Conservation (phyloP, 345 rosid genomes). For the Arabidopsis thaliana region DNA sequence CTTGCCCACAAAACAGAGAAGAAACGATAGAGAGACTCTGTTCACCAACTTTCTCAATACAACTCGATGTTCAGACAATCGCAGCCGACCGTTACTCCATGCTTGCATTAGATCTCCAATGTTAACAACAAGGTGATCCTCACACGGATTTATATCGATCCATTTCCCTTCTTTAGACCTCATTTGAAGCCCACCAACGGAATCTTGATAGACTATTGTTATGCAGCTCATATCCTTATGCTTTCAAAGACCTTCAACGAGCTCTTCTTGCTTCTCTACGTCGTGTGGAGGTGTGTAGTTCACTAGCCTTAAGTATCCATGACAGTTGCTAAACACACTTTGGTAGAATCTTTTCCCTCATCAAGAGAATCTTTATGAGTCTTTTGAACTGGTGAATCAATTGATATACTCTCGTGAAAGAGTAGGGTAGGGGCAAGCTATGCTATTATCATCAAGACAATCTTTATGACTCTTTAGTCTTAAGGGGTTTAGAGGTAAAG, state of each 20-base stretch:
- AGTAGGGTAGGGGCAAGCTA: no score
- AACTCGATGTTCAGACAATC: constrained; percentile 79
- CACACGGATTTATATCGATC: constrained; percentile 56
- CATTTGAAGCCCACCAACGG: constrained; percentile 74
- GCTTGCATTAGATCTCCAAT: constrained; percentile 82
- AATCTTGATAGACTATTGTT: constrained; percentile 74
- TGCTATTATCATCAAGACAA: constrained; percentile 39
- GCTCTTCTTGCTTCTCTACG: constrained; percentile 49
- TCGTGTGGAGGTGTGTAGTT: constrained; percentile 62
- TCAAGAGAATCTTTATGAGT: constrained; percentile 55
- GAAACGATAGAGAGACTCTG: constrained; percentile 68
- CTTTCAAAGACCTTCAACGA: constrained; percentile 77
- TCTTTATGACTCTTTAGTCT: neutral
- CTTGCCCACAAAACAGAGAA: constrained; percentile 73
- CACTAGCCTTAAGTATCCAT: constrained; percentile 69
- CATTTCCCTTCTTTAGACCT: constrained; percentile 66
- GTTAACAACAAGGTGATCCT: constrained; percentile 63
- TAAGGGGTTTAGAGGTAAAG: constrained; percentile 16
- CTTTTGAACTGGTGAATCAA: constrained; percentile 25
- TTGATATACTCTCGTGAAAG: no score
- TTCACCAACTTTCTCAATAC: constrained; percentile 52
- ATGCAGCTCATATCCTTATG: constrained; percentile 89
- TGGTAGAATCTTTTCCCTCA: constrained; percentile 48
- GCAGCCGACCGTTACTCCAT: constrained; percentile 73
- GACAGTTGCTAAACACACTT: constrained; percentile 60